These are phyloP conservation scores for Boletus sensibilis DNA, from an alignment of 768 basidiomycete species.

Conservation along the genomic window DNA sequence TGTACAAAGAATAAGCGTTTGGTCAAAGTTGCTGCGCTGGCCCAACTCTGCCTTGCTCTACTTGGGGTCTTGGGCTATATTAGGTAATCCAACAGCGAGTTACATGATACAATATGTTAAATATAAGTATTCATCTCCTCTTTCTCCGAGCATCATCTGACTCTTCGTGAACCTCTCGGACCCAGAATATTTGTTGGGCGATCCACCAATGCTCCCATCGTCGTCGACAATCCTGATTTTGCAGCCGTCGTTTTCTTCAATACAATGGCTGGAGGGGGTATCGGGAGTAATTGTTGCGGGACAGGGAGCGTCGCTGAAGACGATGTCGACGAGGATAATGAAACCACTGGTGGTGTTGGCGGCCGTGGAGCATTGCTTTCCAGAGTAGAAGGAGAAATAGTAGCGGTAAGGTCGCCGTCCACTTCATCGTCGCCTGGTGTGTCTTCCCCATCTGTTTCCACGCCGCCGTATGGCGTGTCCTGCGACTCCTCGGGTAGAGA, in stretches of 20 bases:
- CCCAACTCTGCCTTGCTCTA: background rate
- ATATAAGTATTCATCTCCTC: constrained; percentile 8
- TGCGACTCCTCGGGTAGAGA: constrained; percentile 34
- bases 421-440: constrained; percentile 10
- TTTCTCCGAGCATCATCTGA: constrained; percentile 15
- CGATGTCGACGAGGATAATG: constrained; percentile 39
- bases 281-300: constrained; percentile 9
- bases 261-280: background rate
- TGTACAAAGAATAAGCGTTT: background rate
- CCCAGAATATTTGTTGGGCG: constrained; percentile 36
- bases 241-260: constrained; percentile 23
- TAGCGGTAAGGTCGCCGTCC: constrained; percentile 23
- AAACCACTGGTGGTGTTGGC: constrained; percentile 28
- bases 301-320: constrained; percentile 35
- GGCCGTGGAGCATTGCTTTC: constrained; percentile 12
- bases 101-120: constrained; percentile 5
- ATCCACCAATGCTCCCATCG: constrained; percentile 30
- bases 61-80: constrained; percentile 6
- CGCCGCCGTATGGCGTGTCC: constrained; percentile 15
- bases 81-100: constrained; percentile 22
- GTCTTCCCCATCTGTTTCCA: constrained; percentile 25
- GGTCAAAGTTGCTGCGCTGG: constrained; percentile 7
- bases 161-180: constrained; percentile 32
- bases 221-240: constrained; percentile 27
- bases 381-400: constrained; percentile 8